These are phyloP conservation scores for Citrus mangshanensis DNA, from an alignment of 345 rosid species.

Conservation along the genomic window DNA sequence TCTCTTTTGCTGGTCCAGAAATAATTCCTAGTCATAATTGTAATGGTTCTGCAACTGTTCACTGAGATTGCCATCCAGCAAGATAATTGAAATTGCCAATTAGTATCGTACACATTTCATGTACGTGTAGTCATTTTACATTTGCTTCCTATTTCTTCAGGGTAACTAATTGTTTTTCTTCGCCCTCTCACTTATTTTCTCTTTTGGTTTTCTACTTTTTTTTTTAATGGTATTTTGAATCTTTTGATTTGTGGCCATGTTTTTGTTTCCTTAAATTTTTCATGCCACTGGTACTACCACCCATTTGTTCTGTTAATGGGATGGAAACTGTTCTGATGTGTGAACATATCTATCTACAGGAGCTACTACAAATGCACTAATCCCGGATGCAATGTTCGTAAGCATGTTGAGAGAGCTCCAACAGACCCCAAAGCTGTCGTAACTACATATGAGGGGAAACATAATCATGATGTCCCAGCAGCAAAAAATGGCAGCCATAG, in stretches of 20 bases:
- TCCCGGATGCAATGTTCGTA: slow-evolving; percentile 83
- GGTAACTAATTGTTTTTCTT: too few relatives aligned
- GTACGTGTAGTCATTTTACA: too few relatives aligned
- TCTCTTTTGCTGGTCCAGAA: neutral
- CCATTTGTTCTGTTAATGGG: neutral
- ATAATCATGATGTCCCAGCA: slow-evolving; percentile 79
- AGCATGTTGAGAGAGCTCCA: slow-evolving; percentile 94
- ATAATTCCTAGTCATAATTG: neutral
- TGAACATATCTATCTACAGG: slow-evolving; percentile 33
- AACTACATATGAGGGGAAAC: slow-evolving; percentile 97
- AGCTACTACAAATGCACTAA: slow-evolving; percentile 92
- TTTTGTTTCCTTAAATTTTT: neutral
- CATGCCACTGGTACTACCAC: neutral
- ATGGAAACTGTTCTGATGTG: slow-evolving; percentile 20
- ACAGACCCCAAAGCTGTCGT: slow-evolving; percentile 84
- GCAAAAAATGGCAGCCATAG: slow-evolving; percentile 59
- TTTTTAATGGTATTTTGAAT: neutral
- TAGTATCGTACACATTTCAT: too few relatives aligned
- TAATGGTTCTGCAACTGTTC: neutral
- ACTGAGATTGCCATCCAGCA: too few relatives aligned
- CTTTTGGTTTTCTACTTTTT: neutral
- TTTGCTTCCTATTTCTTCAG: too few relatives aligned
- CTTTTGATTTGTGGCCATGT: neutral
- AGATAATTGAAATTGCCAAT: too few relatives aligned
- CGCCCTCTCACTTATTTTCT: neutral